These are phyloP conservation scores for Colletotrichum gloeosporioides DNA, from an alignment of 2,329 filamentous ascomycete genomes.

Conservation along the genomic window DNA sequence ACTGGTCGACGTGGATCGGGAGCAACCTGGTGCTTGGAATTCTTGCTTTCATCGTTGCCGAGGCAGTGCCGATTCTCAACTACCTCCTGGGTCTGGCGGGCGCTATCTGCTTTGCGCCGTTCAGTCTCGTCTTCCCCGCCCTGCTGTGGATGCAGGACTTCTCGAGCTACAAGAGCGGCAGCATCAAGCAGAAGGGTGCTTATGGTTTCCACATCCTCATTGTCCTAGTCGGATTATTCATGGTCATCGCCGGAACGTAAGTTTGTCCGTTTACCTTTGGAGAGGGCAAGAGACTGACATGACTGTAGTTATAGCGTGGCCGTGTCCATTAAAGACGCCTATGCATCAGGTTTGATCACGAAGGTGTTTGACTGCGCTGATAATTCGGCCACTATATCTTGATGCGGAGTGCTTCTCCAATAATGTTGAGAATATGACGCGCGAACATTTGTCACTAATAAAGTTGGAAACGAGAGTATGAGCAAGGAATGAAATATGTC, in stretches of 20 bases:
- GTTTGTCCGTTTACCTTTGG: rapidly evolving
- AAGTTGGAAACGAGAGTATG: background rate
- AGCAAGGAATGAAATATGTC: background rate
- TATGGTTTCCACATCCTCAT: background rate
- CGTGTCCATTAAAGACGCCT: background rate
- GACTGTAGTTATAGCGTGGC: background rate
- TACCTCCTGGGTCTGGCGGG: conserved; percentile 55
- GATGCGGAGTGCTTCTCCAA: background rate
- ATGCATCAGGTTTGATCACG: background rate
- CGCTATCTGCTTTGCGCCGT: conserved; percentile 32
- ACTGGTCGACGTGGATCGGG: conserved; percentile 51
- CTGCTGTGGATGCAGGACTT: conserved; percentile 31
- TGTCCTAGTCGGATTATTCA: background rate
- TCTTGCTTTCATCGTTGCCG: conserved; percentile 44
- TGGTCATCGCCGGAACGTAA: background rate
- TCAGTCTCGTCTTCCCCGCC: conserved; percentile 32
- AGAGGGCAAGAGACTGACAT: rapidly evolving
- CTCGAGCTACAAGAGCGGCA: background rate
- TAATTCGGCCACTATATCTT: background rate
- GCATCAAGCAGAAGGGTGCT: background rate
- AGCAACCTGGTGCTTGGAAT: conserved; percentile 50
- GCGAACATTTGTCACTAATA: background rate
- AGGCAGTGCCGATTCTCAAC: conserved; percentile 58
- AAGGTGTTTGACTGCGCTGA: background rate
- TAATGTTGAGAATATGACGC: rapidly evolving